Evolutionary conservation across 768 basidiomycete species (phyloP).

Genomic region (Omphalotus guepiniiformis): DNA sequence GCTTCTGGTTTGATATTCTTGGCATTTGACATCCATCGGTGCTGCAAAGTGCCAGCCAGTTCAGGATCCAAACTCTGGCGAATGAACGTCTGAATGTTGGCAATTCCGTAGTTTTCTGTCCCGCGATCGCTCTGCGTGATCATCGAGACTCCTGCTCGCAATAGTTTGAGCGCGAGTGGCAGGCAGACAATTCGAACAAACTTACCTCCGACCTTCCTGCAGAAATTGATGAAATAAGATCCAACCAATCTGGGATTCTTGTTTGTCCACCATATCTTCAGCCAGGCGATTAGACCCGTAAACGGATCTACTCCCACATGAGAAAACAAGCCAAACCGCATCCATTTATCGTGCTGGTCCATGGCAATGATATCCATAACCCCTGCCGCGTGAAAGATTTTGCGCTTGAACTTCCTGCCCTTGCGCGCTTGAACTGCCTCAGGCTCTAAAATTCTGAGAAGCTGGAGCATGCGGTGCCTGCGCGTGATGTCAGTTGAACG

Average conservation of each 20-base stretch:
- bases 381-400: conserved; percentile 21
- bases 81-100: conserved; percentile 26
- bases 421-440: not conserved
- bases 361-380: conserved; percentile 20
- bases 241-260: conserved; percentile 15
- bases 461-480: not conserved
- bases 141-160: conserved; percentile 15
- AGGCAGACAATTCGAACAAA: not conserved
- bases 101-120: conserved; percentile 25
- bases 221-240: conserved; percentile 18
- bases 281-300: conserved; percentile 17
- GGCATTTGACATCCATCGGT: conserved; percentile 21
- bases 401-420: conserved; percentile 10
- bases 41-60: conserved; percentile 21
- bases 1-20: conserved; percentile 30
- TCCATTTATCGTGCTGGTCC: conserved; percentile 29
- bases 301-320: conserved; percentile 19
- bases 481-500: no score
- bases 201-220: not conserved
- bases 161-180: no score
- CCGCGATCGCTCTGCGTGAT: conserved; percentile 28
- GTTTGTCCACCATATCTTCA: conserved; percentile 26
- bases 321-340: conserved; percentile 18
- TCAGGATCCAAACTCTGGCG: conserved; percentile 22
- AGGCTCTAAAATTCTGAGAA: conserved; percentile 4